Conservation (phyloP, 805 yeast genomes). For the Komagataella ulmi region DNA sequence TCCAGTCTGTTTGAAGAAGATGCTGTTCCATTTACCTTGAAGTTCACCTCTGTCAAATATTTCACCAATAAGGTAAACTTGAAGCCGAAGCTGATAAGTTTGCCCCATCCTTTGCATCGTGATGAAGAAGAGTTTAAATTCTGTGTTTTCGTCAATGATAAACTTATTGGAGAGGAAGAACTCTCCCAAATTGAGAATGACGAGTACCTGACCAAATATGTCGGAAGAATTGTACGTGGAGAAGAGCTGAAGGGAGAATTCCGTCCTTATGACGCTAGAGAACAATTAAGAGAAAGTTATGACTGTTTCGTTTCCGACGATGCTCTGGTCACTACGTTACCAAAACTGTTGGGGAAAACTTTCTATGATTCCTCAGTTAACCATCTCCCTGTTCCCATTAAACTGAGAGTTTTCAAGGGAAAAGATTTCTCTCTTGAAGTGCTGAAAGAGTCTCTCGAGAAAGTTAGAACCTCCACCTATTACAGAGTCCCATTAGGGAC, state of each 20-base stretch:
- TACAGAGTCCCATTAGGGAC: constrained; percentile 65
- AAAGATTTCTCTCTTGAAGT: constrained; percentile 32
- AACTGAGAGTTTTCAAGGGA: constrained; percentile 20
- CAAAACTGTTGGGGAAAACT: constrained; percentile 69
- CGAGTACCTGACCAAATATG: constrained; percentile 27
- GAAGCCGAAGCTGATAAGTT: constrained; percentile 36
- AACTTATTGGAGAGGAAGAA: constrained; percentile 27
- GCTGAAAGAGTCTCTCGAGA: constrained; percentile 43
- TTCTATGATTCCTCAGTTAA: constrained; percentile 40
- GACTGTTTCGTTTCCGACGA: constrained; percentile 83
- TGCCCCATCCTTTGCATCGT: constrained; percentile 32
- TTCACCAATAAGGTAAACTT: constrained; percentile 45
- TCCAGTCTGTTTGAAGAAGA: constrained; percentile 48
- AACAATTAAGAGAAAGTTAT: constrained; percentile 54
- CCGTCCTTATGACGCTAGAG: constrained; percentile 80
- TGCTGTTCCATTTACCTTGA: constrained; percentile 41
- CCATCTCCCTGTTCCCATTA: constrained; percentile 60
- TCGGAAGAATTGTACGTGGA: constrained; percentile 50
- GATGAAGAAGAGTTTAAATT: constrained; percentile 31
- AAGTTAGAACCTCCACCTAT: constrained; percentile 42
- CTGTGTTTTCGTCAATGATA: constrained; percentile 63
- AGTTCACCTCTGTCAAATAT: constrained; percentile 52
- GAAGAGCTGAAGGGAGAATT: constrained; percentile 70
- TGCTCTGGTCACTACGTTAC: constrained; percentile 64
- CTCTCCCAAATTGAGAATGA: constrained; percentile 28